Percentiles rank a stretch among this genome's conserved stretches.
Evolutionary conservation across 345 rosid genomes (phyloP).

Genomic region (Erysimum cheiranthoides): DNA sequence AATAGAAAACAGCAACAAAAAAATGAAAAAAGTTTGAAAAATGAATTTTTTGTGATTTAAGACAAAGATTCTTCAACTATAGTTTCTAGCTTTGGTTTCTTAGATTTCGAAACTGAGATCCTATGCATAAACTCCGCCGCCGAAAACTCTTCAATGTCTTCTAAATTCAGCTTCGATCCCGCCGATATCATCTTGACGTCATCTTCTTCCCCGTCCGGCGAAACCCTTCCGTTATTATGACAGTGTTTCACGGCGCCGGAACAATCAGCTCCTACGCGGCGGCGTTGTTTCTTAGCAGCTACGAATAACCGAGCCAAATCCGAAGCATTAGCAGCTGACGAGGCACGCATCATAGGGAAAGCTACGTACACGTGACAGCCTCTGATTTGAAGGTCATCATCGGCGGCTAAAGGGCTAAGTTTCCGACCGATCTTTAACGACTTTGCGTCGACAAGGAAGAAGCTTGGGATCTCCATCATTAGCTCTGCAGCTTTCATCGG

Average conservation of each 20-base stretch:
- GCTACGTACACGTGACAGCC: conserved; percentile 66
- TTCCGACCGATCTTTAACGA: conserved; percentile 72
- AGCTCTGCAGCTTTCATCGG: conserved; percentile 83
- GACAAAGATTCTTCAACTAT: conserved; percentile 64
- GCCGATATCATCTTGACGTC: conserved; percentile 9
- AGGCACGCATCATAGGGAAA: conserved; percentile 75
- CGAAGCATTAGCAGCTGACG: conserved; percentile 62
- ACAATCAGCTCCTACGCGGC: conserved; percentile 39
- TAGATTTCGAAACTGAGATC: conserved; percentile 70
- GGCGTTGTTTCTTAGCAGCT: conserved; percentile 56
- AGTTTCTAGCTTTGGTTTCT: conserved; percentile 81
- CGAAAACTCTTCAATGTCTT: conserved; percentile 66
- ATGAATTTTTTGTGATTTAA: conserved; percentile 2
- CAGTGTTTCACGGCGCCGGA: conserved; percentile 37
- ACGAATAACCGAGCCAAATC: conserved; percentile 69
- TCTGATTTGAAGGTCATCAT: conserved; percentile 70
- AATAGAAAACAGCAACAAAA: background rate
- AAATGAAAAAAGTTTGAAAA: background rate
- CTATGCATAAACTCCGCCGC: conserved; percentile 61
- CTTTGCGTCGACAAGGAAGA: conserved; percentile 69
- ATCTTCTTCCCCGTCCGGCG: conserved; percentile 34
- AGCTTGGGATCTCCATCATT: conserved; percentile 83
- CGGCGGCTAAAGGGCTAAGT: conserved; percentile 74
- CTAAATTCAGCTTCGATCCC: conserved; percentile 57
- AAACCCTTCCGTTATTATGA: conserved; percentile 34